Evolutionary conservation across 2,329 filamentous ascomycete genomes (phyloP).

Genomic region (Calonectria fujianensis): DNA sequence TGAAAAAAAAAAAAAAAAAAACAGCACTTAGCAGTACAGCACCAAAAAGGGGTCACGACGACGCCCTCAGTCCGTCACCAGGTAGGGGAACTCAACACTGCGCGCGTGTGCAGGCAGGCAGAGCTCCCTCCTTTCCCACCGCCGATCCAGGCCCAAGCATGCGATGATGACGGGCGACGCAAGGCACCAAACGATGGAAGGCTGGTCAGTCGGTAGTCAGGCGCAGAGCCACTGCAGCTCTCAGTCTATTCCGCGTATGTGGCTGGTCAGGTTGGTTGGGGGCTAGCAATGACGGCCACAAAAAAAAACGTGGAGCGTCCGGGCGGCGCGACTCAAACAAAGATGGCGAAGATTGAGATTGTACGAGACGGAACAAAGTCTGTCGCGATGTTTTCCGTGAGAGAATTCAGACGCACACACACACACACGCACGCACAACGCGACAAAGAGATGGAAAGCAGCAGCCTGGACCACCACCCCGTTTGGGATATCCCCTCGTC

Average conservation of each 20-base stretch:
- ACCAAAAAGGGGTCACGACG: background rate
- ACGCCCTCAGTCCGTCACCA: background rate
- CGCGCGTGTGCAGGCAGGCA: slow-evolving; percentile 12
- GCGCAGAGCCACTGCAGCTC: slow-evolving; percentile 25
- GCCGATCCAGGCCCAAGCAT: slow-evolving; percentile 32
- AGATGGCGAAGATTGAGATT: slow-evolving; percentile 19
- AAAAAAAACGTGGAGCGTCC: slow-evolving; percentile 23
- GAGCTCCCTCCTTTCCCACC: slow-evolving; percentile 27
- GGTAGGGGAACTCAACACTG: slow-evolving; percentile 25
- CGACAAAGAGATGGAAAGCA: slow-evolving; percentile 28
- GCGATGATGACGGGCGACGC: slow-evolving; percentile 30
- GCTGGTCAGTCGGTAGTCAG: slow-evolving; percentile 30
- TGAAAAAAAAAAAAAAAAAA: background rate
- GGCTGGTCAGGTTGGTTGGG: slow-evolving; percentile 31
- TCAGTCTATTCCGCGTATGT: slow-evolving; percentile 31
- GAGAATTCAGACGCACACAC: slow-evolving; percentile 26
- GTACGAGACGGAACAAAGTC: background rate
- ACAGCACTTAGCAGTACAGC: background rate
- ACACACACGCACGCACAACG: slow-evolving; percentile 23
- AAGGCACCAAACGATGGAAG: slow-evolving; percentile 37
- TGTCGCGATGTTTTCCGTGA: slow-evolving; percentile 30
- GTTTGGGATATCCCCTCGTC: slow-evolving; percentile 34
- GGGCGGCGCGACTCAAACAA: slow-evolving; percentile 22
- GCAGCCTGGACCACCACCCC: slow-evolving; percentile 40
- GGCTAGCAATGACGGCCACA: slow-evolving; percentile 27